Base-by-base conservation (phyloP, 2,329 filamentous ascomycete genomes). In the Fusarium sp. region DNA sequence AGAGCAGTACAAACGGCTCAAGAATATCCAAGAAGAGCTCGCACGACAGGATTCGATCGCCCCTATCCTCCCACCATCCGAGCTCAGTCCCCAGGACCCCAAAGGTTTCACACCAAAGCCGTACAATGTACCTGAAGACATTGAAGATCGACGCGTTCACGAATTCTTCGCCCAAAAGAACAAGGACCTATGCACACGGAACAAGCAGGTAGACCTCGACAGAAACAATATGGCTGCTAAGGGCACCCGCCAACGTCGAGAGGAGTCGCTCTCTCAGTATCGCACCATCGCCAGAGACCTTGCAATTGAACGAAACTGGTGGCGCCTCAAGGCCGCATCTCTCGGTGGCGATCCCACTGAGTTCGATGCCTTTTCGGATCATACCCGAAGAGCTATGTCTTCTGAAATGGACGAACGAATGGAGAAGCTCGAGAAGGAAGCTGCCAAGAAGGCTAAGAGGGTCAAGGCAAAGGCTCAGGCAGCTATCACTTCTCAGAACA, bases 201-300 rank as follows among this genome's bases (percentile, higher is more conserved):
- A 77, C 58, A 78, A 80, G 52, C 14, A 46, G 8, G 48, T 76
- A 3, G 76, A 80, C 19, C 73, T 77, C 3, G 60, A 74, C 43
- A 72, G 80, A 7, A 82, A 82, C 72, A 82, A 81, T 62, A 60
- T 71, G 37, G 78, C 81, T 1, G 81, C 81, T 25, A 79, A 78
- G 66, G 78, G 80, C 55, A 79, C 76, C 13, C 75, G 81, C 1
- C 63, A 75, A 21, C 68, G 74, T 21, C 74, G 79, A 1, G 57
- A 77, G 26, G 79, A 80, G 51, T 61, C 69, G 1, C 67, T 78
- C 2, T 48, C 57, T 0, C 62, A 72, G 13, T 69, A 71, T 10
- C 71, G 69, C 4, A 19, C 30, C 5, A 62, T 79, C 23, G 61
- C 75, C 18, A 71, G 75, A 41, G 68, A 71, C 4, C 62, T 70